Percentiles rank a stretch among this genome's conserved stretches.
phyloP scores from a whole-genome alignment of 768 basidiomycete species.

The Termitomyces sp. region DNA sequence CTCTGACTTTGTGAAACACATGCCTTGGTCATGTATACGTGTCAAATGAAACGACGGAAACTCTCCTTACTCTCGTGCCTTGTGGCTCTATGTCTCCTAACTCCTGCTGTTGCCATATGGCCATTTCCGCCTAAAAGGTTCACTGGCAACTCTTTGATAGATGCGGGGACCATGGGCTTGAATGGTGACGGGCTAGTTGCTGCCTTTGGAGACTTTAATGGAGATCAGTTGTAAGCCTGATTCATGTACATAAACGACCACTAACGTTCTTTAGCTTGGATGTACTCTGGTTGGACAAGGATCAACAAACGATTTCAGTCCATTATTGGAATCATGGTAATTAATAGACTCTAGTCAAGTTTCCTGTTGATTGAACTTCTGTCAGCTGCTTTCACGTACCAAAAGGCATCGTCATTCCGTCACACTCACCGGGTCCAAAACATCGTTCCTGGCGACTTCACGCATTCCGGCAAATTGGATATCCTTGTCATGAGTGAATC shows the following conservation, averaged over 20 bases:
- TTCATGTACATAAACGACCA: not conserved
- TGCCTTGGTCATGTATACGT: constrained; percentile 9
- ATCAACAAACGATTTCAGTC: constrained; percentile 71
- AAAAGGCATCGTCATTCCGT: constrained; percentile 42
- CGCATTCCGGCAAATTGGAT: constrained; percentile 88
- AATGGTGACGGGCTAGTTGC: constrained; percentile 66
- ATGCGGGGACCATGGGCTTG: constrained; percentile 77
- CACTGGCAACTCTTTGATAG: constrained; percentile 71
- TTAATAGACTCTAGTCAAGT: constrained; percentile 10
- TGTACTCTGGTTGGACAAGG: constrained; percentile 65
- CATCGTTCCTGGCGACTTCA: constrained; percentile 90
- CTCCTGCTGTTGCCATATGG: constrained; percentile 40
- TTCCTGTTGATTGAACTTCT: constrained; percentile 1
- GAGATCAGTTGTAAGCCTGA: constrained; percentile 81
- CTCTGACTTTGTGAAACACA: not conserved
- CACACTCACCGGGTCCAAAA: constrained; percentile 63
- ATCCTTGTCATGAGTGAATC: constrained; percentile 79
- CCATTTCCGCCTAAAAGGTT: constrained; percentile 87
- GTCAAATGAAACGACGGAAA: constrained; percentile 7
- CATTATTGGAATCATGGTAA: constrained; percentile 81
- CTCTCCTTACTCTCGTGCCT: not conserved
- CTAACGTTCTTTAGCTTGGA: constrained; percentile 53
- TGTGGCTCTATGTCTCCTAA: constrained; percentile 1
- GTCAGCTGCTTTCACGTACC: constrained; percentile 54
- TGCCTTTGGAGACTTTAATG: constrained; percentile 94